These are phyloP conservation scores for Lasiodiplodia sp. DNA, from an alignment of 2,329 filamentous ascomycete species.

Conservation along the genomic window DNA sequence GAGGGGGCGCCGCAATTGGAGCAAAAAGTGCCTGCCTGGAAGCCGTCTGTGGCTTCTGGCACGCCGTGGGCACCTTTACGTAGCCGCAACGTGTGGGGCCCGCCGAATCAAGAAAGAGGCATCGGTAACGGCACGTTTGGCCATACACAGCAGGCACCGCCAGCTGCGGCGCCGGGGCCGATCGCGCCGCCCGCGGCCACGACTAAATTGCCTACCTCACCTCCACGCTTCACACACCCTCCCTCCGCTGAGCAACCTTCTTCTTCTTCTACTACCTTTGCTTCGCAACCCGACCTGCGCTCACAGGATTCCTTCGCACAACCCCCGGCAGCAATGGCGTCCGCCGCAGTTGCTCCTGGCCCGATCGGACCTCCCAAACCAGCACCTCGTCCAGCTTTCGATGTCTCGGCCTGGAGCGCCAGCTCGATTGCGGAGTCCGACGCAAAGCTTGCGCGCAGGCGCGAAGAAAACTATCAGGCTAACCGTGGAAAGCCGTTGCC, in stretches of 20 bases:
- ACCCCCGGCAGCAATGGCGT: constrained; percentile 13
- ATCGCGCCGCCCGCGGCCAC: constrained; percentile 36
- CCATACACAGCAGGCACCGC: constrained; percentile 53
- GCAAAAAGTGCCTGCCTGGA: constrained; percentile 55
- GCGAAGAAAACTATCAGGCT: constrained; percentile 11
- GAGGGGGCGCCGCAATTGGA: constrained; percentile 42
- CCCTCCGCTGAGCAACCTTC: constrained; percentile 40
- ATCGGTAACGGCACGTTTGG: constrained; percentile 81
- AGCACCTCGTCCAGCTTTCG: constrained; percentile 36
- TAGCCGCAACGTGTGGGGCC: constrained; percentile 73
- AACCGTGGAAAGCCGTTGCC: constrained; percentile 18
- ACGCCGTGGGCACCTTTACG: constrained; percentile 22
- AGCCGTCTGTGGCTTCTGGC: constrained; percentile 19
- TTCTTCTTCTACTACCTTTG: constrained; percentile 36
- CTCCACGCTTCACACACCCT: constrained; percentile 30
- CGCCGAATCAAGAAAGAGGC: constrained; percentile 70
- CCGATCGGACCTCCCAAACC: constrained; percentile 42
- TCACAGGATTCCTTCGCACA: constrained; percentile 15
- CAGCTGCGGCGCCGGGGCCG: constrained; percentile 41
- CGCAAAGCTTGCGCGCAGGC: constrained; percentile 14
- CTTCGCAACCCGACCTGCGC: constrained; percentile 34
- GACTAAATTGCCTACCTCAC: constrained; percentile 25
- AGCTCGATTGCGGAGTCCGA: constrained; percentile 23
- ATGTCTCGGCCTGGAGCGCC: constrained; percentile 22
- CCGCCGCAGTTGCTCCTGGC: constrained; percentile 33